Percentiles rank a stretch among this genome's conserved stretches.
Evolutionary conservation across 306 rosid species (phyloP).

Genomic region (Cicer arietinum): DNA sequence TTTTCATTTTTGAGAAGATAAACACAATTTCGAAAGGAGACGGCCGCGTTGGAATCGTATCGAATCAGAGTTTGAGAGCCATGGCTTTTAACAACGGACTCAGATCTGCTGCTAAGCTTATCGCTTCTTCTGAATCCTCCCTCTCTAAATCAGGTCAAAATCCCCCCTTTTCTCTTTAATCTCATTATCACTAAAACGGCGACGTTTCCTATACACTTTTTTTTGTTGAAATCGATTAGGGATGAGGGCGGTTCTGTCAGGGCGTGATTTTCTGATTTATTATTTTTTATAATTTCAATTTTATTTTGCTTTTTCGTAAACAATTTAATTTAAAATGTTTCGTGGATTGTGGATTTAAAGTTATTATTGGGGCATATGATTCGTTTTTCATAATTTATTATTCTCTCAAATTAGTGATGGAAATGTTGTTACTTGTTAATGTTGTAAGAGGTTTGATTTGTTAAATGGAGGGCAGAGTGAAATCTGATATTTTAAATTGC

Average conservation of each 20-base stretch:
- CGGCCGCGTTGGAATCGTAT: background rate
- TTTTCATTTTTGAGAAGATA: constrained; percentile 19
- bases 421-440: constrained; percentile 1
- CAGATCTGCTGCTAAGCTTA: constrained; percentile 49
- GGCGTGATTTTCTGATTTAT: background rate
- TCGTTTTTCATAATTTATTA: background rate
- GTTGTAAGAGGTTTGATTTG: background rate
- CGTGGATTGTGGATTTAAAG: background rate
- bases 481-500: constrained; percentile 1
- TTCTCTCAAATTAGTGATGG: background rate
- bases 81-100: constrained; percentile 48
- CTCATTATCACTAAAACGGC: background rate
- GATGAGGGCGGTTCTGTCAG: background rate
- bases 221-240: background rate
- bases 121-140: constrained; percentile 45
- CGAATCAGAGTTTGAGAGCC: background rate
- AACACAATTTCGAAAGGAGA: background rate
- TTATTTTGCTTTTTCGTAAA: background rate
- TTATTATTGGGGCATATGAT: background rate
- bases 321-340: background rate
- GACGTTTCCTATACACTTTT: background rate
- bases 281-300: background rate
- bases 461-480: background rate
- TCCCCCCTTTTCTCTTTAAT: background rate
- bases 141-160: constrained; percentile 46